Conservation (phyloP, 2,329 filamentous ascomycete genomes). For the Cercospora sp. region DNA sequence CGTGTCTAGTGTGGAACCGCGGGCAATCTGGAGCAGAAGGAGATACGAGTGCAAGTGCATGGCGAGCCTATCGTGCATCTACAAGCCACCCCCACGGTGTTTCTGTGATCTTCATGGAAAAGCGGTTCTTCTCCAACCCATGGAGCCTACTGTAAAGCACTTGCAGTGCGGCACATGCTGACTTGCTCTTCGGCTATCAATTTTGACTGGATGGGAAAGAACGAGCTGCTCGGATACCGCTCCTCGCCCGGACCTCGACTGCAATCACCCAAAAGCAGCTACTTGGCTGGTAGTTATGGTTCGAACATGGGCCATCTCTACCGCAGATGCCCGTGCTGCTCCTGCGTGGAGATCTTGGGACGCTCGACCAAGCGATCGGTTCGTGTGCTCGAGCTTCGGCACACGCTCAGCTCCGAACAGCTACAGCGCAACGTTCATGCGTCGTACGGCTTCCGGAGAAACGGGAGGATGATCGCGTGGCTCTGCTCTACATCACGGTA, state of each 20-base stretch:
- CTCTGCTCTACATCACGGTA: background rate
- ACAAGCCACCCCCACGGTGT: background rate
- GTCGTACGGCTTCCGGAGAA: background rate
- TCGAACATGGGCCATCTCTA: background rate
- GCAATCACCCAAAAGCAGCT: background rate
- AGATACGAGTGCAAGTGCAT: background rate
- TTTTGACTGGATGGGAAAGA: background rate
- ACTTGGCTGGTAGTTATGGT: background rate
- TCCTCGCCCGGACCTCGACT: background rate
- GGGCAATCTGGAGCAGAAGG: background rate
- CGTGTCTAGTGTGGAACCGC: background rate
- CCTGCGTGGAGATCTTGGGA: background rate
- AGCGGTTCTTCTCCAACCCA: background rate
- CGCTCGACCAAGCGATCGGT: background rate
- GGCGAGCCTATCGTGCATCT: background rate
- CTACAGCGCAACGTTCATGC: background rate
- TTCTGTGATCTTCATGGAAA: background rate
- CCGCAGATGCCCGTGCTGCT: background rate
- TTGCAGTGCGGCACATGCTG: background rate
- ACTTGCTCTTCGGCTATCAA: background rate
- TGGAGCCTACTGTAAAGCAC: background rate
- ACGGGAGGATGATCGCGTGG: background rate
- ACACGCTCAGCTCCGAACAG: background rate
- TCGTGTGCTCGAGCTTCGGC: background rate
- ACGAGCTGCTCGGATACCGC: background rate